phyloP scores from a whole-genome alignment of 345 rosid genomes.

The Kandelia obovata region DNA sequence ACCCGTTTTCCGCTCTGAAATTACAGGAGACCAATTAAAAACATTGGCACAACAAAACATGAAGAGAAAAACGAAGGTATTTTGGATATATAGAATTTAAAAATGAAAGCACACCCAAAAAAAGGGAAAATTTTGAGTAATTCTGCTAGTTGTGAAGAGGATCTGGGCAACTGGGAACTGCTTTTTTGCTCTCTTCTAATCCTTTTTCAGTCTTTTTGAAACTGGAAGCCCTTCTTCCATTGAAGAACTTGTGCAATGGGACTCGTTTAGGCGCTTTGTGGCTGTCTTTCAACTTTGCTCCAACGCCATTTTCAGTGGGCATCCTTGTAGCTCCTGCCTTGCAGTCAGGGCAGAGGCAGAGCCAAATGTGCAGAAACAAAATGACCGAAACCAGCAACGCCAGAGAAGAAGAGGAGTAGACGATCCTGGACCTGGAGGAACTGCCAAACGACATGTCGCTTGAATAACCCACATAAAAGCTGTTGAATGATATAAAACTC shows the following conservation, averaged over 20 bases:
- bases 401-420: conserved; percentile 18
- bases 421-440: conserved; percentile 19
- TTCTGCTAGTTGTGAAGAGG: conserved; percentile 80
- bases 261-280: conserved; percentile 17
- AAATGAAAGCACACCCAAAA: not conserved
- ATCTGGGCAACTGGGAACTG: conserved; percentile 83
- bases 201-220: conserved; percentile 37
- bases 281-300: not conserved
- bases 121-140: conserved; percentile 9
- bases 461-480: conserved; percentile 35
- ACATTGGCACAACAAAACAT: conserved; percentile 13
- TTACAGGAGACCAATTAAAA: conserved; percentile 7
- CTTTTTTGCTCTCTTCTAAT: conserved; percentile 54
- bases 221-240: conserved; percentile 22
- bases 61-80: conserved; percentile 53
- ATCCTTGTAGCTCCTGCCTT: conserved; percentile 48
- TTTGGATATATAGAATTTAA: conserved; percentile 34
- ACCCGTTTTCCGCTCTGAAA: conserved; percentile 42
- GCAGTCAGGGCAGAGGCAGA: conserved; percentile 30
- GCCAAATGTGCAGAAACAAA: conserved; percentile 40
- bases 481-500: too few species aligned
- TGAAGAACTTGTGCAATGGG: conserved; percentile 37
- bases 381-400: conserved; percentile 12
- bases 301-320: conserved; percentile 22
- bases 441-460: conserved; percentile 20